Evolutionary conservation across 768 basidiomycete genomes (phyloP), one percentile per base, ranked within the genome.

Genomic region (Coprinopsis marcescibilis): DNA sequence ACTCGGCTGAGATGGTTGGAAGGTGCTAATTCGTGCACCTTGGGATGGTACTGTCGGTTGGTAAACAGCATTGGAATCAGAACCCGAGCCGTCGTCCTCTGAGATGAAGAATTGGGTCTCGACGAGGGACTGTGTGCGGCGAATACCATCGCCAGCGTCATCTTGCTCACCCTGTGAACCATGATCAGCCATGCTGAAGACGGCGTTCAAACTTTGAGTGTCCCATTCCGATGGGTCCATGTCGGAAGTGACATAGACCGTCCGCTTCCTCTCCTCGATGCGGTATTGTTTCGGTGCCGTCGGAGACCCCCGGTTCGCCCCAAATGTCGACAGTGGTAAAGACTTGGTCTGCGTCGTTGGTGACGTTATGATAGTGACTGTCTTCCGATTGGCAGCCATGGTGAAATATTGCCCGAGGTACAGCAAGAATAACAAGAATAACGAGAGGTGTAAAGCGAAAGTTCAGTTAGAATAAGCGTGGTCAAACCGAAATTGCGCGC

Each of bases 261-360:
- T 75, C 39, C 72, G 65, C 45, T 68, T 68, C 14, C 71, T 65
- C 51, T 75, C 71, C 52, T 74, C 73, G 47, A 75, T 72, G 35
- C 73, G 72, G 54, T 73, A 74, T 45, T 64, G 65, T 32, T 71
- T 60, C 1, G 67, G 68, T 12, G 64, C 55, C 10, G 60, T 58
- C 7, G 64, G 64, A n/a, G 66, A 63, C n/a, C 55, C 33, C 41
- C 54, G 49, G 4, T 49, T 51, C 14, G 50, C 55, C 30, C 52
- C 49, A 21, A 48, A 40, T 20, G 50, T 20, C 30, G 46, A 20
- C 44, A n/a, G 33, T 6, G 62, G 62, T 15, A 65, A 51, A 29
- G 62, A 50, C 30, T 50, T 55, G 7, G 62, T 53, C 11, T 54
- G 48, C 10, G 51, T 44, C 19, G 62, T 35, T 23, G 66, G 66